Evolutionary conservation across 1,284 basidiomycete genomes (phyloP), one percentile per base, ranked within the genome.

Genomic region (Inonotus obliquus): DNA sequence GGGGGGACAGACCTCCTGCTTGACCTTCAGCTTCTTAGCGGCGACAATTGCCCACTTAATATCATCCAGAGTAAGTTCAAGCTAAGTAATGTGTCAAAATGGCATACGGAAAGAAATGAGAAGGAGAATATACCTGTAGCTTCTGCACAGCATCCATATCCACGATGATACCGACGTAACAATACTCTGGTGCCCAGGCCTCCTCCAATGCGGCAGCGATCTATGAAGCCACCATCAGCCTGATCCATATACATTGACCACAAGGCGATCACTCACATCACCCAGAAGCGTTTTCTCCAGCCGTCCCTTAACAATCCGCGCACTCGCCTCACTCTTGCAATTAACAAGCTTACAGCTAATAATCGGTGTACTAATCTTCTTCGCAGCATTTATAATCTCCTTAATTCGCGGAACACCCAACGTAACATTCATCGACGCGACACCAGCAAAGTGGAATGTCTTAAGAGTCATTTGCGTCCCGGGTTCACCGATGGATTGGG

Each of bases 401-500:
- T 99, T 99, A 78, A 99, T 99, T 73, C 97, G 96, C 23, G 97
- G 97, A 11, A 99, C 97, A 81, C 97, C 97, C 45, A 99, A 86
- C 0, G 97, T 99, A 68, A 99, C 94, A 77, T 98, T 99, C 97
- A 99, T 99, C 38, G 96, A 97, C 11, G 97, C 97, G 66, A 99
- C 96, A 80, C 97, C 97, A 70, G 97, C 97, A 77, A 99, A 99
- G 81, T 99, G 97, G 87, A 99, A 99, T 64, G 97, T 99, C 77
- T 99, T 99, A 67, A 99, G 76, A 6, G 97, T 99, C 97, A 99
- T 99, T 72, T 99, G 97, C 2, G 97, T 99, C 61, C 97, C 97
- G 1, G 97, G 97, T 75, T 99, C 97, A 73, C 97, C 97, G 66
- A 99, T 99, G 6, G 97, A 99, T 73, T 99, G 97, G 1, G 97